A percentile compares a stretch with the other conserved stretches of the same genome.
These are phyloP conservation scores for Silene vulgaris DNA, from an alignment of 179 eudicot species.

Conservation along the genomic window DNA sequence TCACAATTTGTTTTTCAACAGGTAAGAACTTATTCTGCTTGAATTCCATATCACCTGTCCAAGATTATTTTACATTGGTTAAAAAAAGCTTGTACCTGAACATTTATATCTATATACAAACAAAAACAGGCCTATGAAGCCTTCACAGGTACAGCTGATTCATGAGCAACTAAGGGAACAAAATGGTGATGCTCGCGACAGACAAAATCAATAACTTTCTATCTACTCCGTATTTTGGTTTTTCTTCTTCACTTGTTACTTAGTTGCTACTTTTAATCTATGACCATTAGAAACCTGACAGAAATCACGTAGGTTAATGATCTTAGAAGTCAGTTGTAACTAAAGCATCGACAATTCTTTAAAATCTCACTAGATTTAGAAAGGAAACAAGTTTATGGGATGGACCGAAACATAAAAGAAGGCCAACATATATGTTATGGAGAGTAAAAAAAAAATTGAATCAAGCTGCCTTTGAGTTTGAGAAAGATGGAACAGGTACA, in stretches of 20 bases:
- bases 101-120: neutral
- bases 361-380: too few species aligned
- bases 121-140: neutral
- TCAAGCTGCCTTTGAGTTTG: neutral
- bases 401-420: neutral
- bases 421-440: neutral
- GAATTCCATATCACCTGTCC: conserved; percentile 85
- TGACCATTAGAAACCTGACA: too few species aligned
- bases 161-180: too few species aligned
- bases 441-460: too few species aligned
- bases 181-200: neutral
- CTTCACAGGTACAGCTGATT: neutral
- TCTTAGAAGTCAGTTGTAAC: too few species aligned
- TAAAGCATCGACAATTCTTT: too few species aligned
- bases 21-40: conserved; percentile 81
- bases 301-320: too few species aligned
- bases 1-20: conserved; percentile 74
- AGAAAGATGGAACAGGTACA: neutral
- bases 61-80: conserved; percentile 13
- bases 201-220: too few species aligned
- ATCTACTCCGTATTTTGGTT: too few species aligned
- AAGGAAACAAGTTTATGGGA: too few species aligned
- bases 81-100: neutral
- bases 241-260: neutral
- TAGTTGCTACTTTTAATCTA: too few species aligned